Conservation (phyloP, 768 basidiomycete species). For the Amanita inopinata region DNA sequence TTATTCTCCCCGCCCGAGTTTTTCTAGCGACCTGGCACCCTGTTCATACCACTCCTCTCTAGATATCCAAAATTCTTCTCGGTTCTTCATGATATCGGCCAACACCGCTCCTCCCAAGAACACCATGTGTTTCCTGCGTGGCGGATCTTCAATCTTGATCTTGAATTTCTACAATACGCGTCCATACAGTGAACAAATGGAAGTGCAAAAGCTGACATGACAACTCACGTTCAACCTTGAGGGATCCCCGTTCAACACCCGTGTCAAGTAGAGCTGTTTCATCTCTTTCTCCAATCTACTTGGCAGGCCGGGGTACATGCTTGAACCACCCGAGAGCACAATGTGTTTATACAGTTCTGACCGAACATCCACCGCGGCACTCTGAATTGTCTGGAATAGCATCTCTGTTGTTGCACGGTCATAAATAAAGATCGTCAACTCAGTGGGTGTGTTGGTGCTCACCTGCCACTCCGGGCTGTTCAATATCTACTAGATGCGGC, state of each 20-base stretch:
- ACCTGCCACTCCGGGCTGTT: conserved; percentile 96
- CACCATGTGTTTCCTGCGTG: conserved; percentile 97
- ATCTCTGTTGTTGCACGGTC: conserved; percentile 47
- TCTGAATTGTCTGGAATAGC: conserved; percentile 93
- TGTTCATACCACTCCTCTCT: conserved; percentile 94
- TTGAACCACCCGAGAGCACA: conserved; percentile 94
- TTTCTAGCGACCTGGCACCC: conserved; percentile 73
- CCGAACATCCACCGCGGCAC: conserved; percentile 83
- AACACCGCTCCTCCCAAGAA: conserved; percentile 98
- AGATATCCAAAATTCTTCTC: conserved; percentile 93
- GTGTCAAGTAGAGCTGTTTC: conserved; percentile 95
- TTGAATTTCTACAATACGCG: conserved; percentile 83
- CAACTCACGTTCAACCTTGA: conserved; percentile 75
- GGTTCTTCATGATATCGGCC: conserved; percentile 95
- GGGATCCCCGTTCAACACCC: conserved; percentile 80
- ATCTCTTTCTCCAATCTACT: conserved; percentile 98
- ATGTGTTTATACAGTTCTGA: conserved; percentile 95
- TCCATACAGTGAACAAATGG: not conserved
- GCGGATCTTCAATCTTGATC: conserved; percentile 96
- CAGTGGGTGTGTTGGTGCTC: conserved; percentile 13
- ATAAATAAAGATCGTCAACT: not conserved
- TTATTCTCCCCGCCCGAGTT: conserved; percentile 66
- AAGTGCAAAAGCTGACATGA: not conserved
- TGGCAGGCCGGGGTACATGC: conserved; percentile 98
- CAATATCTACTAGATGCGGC: conserved; percentile 92